These are phyloP conservation scores for Cytospora schulzeri DNA, from an alignment of 2,329 filamentous ascomycete species.

Conservation along the genomic window DNA sequence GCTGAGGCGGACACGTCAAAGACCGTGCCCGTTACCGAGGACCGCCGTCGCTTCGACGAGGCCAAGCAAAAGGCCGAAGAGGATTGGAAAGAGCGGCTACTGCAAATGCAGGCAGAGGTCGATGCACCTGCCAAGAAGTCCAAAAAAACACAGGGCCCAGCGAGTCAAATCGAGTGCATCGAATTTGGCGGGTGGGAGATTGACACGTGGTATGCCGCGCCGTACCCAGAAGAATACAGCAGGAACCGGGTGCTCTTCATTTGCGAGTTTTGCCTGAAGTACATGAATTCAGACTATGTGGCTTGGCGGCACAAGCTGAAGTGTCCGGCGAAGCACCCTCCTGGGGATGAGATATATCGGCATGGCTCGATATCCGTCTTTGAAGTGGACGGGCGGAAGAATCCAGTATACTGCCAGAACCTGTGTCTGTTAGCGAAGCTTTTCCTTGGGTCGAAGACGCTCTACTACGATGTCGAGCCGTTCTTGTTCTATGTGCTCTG, in stretches of 20 bases:
- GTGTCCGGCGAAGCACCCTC: conserved; percentile 93
- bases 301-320: conserved; percentile 98
- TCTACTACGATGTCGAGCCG: conserved; percentile 97
- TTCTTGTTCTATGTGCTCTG: conserved; percentile 98
- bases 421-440: conserved; percentile 93
- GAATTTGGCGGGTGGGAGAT: conserved; percentile 98
- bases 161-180: conserved; percentile 97
- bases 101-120: conserved; percentile 63
- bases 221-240: conserved; percentile 97
- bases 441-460: conserved; percentile 96
- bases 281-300: conserved; percentile 99
- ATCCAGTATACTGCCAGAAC: conserved; percentile 98
- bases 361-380: conserved; percentile 91
- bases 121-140: conserved; percentile 65
- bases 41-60: conserved; percentile 85
- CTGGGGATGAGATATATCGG: conserved; percentile 96
- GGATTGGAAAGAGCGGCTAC: conserved; percentile 75
- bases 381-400: conserved; percentile 94
- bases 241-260: conserved; percentile 97
- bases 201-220: conserved; percentile 98
- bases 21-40: conserved; percentile 77
- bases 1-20: conserved; percentile 87
- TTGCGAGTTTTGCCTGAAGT: conserved; percentile 98
- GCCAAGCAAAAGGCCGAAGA: conserved; percentile 90
- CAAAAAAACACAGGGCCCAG: conserved; percentile 78